Base-by-base conservation (phyloP, 2,329 filamentous ascomycete species). In the Geosmithia flava region DNA sequence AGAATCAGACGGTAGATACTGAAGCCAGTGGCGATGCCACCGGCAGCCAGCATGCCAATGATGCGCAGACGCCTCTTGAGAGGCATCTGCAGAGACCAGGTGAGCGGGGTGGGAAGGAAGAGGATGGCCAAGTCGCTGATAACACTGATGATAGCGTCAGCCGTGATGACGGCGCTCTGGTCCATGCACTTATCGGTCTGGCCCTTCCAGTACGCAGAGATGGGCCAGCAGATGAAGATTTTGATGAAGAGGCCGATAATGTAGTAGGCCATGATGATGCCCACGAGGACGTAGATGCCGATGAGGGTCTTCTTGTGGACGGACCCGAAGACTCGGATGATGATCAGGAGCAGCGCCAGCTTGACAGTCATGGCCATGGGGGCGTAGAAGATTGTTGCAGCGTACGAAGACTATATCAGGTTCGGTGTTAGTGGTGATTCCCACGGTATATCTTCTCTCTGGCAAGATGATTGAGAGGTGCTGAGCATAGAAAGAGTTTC, bases 341-440 rank as follows among this genome's bases (percentile, higher is more conserved):
- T 67, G 47, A 71, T 68, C 51, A 66, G 58, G 3, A 71, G 61
- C 3, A 71, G 62, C 17, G 61, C 55, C n/a, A 68, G 63, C 48
- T 70, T 70, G n/a, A 67, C 67, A 8, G 63, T 56, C 43, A 65
- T 59, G 15, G 69, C 65, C 55, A 68, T 70, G 16, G 68, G 68
- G 1, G 66, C 65, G 52, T 71, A 71, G 53, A 71, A 63, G 47
- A 71, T 61, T 19, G 67, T 68, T 5, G 65, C 66, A 10, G 65
- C 65, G 47, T 71, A 71, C 44, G 64, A 58, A 13, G 60, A 60
- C 65, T 70, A 30, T 27, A 41, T 37, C 33, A 15, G 20, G 29
- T 20, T 15, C 7, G 29, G 11, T 27, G 8, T 45, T 45, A n/a
- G n/a, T n/a, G n/a, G n/a, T n/a, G n/a, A n/a, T n/a, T n/a, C n/a